A percentile compares a stretch with the other conserved stretches of the same genome.
phyloP scores from a whole-genome alignment of 768 basidiomycete genomes.

The Rubroboletus pulcherrimus region DNA sequence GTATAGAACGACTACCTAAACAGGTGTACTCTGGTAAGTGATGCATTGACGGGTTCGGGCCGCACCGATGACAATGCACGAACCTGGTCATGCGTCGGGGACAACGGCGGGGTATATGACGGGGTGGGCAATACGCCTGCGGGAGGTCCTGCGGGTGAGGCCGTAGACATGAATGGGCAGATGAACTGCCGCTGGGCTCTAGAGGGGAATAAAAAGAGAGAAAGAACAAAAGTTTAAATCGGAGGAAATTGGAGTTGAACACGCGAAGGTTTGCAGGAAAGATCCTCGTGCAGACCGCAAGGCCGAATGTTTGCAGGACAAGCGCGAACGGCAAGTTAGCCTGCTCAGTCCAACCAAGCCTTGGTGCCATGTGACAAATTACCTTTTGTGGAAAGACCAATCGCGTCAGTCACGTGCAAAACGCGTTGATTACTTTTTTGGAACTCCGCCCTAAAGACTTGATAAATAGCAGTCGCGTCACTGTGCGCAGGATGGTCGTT shows the following conservation, averaged over 20 bases:
- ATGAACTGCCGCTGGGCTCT: conserved; percentile 25
- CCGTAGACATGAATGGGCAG: conserved; percentile 31
- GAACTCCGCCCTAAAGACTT: conserved; percentile 30
- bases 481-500: neutral
- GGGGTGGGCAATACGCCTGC: conserved; percentile 34
- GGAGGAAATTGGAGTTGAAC: conserved; percentile 14
- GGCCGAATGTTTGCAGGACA: conserved; percentile 12
- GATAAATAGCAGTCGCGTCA: conserved; percentile 32
- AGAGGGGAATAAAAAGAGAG: conserved; percentile 1
- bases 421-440: conserved; percentile 32
- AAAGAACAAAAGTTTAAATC: conserved; percentile 10
- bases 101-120: conserved; percentile 40
- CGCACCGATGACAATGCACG: conserved; percentile 25
- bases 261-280: conserved; percentile 19
- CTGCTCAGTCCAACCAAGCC: conserved; percentile 13
- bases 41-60: conserved; percentile 17
- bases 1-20: conserved; percentile 69
- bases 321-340: conserved; percentile 1
- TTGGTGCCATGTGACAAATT: conserved; percentile 17
- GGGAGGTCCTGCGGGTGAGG: conserved; percentile 31
- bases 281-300: conserved; percentile 33
- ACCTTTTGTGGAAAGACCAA: conserved; percentile 15
- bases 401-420: conserved; percentile 34
- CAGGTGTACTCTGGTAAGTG: conserved; percentile 18
- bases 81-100: conserved; percentile 72